Base-by-base conservation (phyloP, 176 grass and related monocot species). In the Oryza officinalis region DNA sequence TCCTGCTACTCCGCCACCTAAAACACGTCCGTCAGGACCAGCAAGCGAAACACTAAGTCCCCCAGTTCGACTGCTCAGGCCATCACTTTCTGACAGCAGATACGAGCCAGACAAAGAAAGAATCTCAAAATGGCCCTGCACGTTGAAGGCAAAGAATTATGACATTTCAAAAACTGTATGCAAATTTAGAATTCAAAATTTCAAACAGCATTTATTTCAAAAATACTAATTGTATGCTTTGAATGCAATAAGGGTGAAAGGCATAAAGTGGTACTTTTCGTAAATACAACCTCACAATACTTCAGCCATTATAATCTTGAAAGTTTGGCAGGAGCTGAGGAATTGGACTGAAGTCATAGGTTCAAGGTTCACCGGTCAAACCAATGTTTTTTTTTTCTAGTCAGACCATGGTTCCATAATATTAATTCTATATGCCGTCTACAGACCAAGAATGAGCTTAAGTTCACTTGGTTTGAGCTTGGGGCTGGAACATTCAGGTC, bases 121-220 rank as follows among this genome's bases (percentile, higher is more conserved):
- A 47, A 95, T 88, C 71, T 95, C 88, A 86, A 95, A 95, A 76
- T 30, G 27, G 1, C 89, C 92, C 93, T 95, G 72, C 79, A 88
- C 32, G 52, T 50, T 46, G 20, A 43, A 78, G 20, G 9, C n/a
- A 13, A 72, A 57, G 1, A 72, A 90, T 35, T 60, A 71, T 71
- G 9, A 73, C 65, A 25, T 65, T 46, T 81, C 54, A 12, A 60
- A 22, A 72, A 78, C 28, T 61, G 8, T 59, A 27, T 35, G 40
- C 5, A 71, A 69, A 20, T 63, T 20, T 47, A 65, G 27, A 57
- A 41, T n/a, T 67, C 10, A 82, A 49, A 77, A 57, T 31, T 28
- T 67, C 6, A 82, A 49, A 77, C 5, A 75, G 2, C 4, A 78
- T 57, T 77, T 30, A 47, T 66, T 69, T 60, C 12, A 10, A 33